Evolutionary conservation across 192 early-diverging fungal species (phyloP), one percentile per base, ranked within the genome.

Genomic region (Coemansia sp.): DNA sequence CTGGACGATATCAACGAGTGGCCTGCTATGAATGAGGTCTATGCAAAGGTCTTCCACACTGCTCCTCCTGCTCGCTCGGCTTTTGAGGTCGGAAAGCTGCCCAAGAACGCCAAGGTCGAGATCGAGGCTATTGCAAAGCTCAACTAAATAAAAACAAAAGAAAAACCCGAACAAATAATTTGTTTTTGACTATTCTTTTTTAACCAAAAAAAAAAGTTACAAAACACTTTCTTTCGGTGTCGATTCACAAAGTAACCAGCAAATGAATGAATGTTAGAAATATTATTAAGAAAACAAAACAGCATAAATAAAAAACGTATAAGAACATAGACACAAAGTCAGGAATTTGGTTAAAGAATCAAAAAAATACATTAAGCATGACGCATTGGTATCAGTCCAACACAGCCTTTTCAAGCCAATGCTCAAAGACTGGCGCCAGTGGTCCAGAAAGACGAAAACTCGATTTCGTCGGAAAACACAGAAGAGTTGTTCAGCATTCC

Each of bases 1-100:
- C 72, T 99, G 41, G 92, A 94, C 81, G 88, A 89, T 73, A 93
- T 93, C 87, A 92, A 93, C 76, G 92, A 96, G 82, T 98, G 97
- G 87, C 88, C 73, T 14, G 81, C 79, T 20, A 93, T 99, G 88
- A 99, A 99, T 81, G 91, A 93, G 72, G 85, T 93, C 53, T 99
- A 99, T 66, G 88, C 77, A 48, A 85, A 88, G 74, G 88, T 91
- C 77, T 90, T 93, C 79, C 85, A 81, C 51, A 80, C 74, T 3
- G 85, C 83, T 59, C 82, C 87, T 55, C 92, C 92, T 37, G 92
- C 92, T 11, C 85, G 92, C 51, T 88, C 91, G 18, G 85, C 87
- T 60, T 92, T 99, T 53, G 89, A 99, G 75, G 97, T 96, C 36
- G 94, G 93, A 60, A 88, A 93, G 68, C 88, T 98, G 48, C 96